Percentiles rank a stretch among this genome's conserved stretches.
Evolutionary conservation across 1,284 basidiomycete genomes (phyloP).

Genomic region (Fomitopsis betulina): DNA sequence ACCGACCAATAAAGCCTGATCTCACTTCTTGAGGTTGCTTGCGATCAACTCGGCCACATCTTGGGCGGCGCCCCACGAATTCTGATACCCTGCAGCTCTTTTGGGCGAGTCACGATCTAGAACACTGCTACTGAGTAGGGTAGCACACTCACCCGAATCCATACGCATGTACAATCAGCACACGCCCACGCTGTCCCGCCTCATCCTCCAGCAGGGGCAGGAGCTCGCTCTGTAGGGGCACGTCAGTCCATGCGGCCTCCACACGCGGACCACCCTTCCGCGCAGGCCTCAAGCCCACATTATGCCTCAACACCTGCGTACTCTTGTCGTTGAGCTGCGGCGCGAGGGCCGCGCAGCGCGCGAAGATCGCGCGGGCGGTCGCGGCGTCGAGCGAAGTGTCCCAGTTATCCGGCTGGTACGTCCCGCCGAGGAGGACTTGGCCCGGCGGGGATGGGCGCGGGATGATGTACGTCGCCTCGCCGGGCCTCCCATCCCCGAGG

Average conservation of each 20-base stretch:
- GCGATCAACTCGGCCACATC: constrained; percentile 28
- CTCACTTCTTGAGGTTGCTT: not conserved
- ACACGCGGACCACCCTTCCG: constrained; percentile 67
- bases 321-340: constrained; percentile 33
- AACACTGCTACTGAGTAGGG: not conserved
- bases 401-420: constrained; percentile 43
- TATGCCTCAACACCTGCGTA: constrained; percentile 49
- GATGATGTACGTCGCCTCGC: constrained; percentile 45
- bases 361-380: constrained; percentile 40
- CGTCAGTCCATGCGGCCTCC: constrained; percentile 48
- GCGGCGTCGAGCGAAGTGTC: constrained; percentile 42
- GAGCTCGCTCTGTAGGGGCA: constrained; percentile 33
- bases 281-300: constrained; percentile 69
- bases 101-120: constrained; percentile 30
- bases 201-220: constrained; percentile 21
- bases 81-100: constrained; percentile 65
- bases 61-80: constrained; percentile 69
- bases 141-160: constrained; percentile 39
- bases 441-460: constrained; percentile 39
- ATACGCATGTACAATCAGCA: constrained; percentile 67
- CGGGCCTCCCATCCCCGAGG: constrained; percentile 11
- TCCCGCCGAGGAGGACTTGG: constrained; percentile 51
- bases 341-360: constrained; percentile 34
- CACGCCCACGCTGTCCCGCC: constrained; percentile 37
- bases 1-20: too few species aligned